These are phyloP conservation scores for Aspergillaceae sp. DNA, from an alignment of 2,329 filamentous ascomycete species.

Conservation along the genomic window DNA sequence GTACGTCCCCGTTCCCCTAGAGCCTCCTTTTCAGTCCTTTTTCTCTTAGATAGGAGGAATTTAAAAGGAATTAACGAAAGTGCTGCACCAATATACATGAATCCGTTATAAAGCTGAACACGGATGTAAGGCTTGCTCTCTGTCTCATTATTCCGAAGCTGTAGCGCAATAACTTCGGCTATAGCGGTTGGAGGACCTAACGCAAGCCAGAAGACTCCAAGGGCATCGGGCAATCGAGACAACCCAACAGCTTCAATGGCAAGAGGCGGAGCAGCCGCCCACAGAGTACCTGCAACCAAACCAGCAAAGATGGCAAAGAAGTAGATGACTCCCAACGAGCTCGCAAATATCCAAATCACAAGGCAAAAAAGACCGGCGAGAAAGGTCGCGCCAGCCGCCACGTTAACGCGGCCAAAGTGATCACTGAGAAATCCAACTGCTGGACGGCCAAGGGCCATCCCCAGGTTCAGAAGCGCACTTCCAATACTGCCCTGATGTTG, in stretches of 20 bases:
- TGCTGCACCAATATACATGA: slow-evolving; percentile 52
- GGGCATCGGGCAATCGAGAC: slow-evolving; percentile 46
- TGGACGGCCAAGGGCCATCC: slow-evolving; percentile 49
- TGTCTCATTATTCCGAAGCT: slow-evolving; percentile 38
- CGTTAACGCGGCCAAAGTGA: slow-evolving; percentile 53
- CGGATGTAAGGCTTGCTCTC: slow-evolving; percentile 25
- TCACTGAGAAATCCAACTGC: slow-evolving; percentile 57
- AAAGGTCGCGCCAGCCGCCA: slow-evolving; percentile 49
- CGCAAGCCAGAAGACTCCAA: slow-evolving; percentile 53
- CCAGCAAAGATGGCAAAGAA: slow-evolving; percentile 54
- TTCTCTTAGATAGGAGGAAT: no score
- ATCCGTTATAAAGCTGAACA: slow-evolving; percentile 49
- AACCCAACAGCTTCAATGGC: slow-evolving; percentile 55
- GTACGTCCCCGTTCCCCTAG: no score
- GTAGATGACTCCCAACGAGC: slow-evolving; percentile 49
- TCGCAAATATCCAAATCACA: slow-evolving; percentile 54
- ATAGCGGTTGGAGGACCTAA: slow-evolving; percentile 46
- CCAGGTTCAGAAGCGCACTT: slow-evolving; percentile 56
- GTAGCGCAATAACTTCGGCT: slow-evolving; percentile 50
- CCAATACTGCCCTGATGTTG: slow-evolving; percentile 53
- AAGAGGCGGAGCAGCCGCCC: slow-evolving; percentile 50
- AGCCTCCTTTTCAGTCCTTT: no score
- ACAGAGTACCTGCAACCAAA: slow-evolving; percentile 53
- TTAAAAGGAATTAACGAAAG: slow-evolving; percentile 23
- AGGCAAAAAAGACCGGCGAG: slow-evolving; percentile 51